Evolutionary conservation across 2,329 filamentous ascomycete species (phyloP).

Genomic region (Ambrosiella cleistominuta): DNA sequence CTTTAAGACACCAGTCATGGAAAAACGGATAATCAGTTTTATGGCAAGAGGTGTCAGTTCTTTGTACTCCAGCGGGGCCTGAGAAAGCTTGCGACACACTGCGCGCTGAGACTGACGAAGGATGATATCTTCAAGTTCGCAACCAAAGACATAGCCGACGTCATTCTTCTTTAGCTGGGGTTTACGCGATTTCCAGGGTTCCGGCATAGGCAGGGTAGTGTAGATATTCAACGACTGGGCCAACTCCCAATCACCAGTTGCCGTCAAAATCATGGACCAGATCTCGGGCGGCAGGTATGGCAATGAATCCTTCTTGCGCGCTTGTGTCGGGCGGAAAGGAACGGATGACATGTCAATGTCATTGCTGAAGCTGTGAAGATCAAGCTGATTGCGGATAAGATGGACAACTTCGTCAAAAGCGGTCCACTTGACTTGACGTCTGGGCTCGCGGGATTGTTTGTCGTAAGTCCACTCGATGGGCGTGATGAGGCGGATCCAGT

Average conservation of each 20-base stretch:
- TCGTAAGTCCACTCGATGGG: conserved; percentile 74
- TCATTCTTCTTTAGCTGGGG: neutral
- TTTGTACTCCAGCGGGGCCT: conserved; percentile 50
- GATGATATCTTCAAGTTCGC: conserved; percentile 71
- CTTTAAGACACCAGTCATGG: conserved; percentile 58
- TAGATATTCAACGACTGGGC: conserved; percentile 66
- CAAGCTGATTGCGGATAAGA: conserved; percentile 60
- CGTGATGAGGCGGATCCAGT: conserved; percentile 66
- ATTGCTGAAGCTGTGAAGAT: conserved; percentile 55
- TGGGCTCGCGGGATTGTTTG: conserved; percentile 26
- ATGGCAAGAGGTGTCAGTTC: conserved; percentile 65
- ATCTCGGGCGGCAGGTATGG: conserved; percentile 59
- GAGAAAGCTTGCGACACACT: conserved; percentile 56
- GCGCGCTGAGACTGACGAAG: conserved; percentile 52
- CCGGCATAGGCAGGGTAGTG: conserved; percentile 55
- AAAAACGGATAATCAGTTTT: conserved; percentile 83
- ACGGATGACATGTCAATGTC: conserved; percentile 37
- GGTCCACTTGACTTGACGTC: conserved; percentile 41
- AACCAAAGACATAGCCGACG: conserved; percentile 24
- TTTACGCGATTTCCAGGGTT: conserved; percentile 42
- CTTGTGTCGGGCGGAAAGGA: conserved; percentile 22
- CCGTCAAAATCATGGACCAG: conserved; percentile 76
- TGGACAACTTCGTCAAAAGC: conserved; percentile 54
- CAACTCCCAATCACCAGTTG: conserved; percentile 78
- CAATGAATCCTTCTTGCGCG: conserved; percentile 20